phyloP scores from a whole-genome alignment of 345 rosid genomes.

The Citrus sinensis region DVS_A1.0 CM039168.1:28324501-28325000 shows the following conservation, averaged over 20 bases:
- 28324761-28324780: not conserved
- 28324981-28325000: too few relatives aligned
- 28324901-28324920: too few relatives aligned
- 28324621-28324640: not conserved
- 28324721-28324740: not conserved
- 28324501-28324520: slow-evolving; percentile 4
- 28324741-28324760: not conserved
- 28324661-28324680: not conserved
- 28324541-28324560: slow-evolving; percentile 24
- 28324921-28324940: too few relatives aligned
- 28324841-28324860: not conserved
- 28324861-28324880: not conserved
- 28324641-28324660: not conserved
- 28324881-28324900: not conserved
- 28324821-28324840: not conserved
- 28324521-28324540: not conserved
- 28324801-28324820: not conserved
- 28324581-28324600: not conserved
- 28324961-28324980: not conserved
- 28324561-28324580: slow-evolving; percentile 32
- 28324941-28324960: too few relatives aligned
- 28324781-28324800: not conserved
- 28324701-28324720: not conserved
- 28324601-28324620: slow-evolving; percentile 24
- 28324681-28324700: not conserved